Evolutionary conservation across 2,329 filamentous ascomycete species (phyloP), one percentile per base, ranked within the genome.

Genomic region (Grosmannia huntii): DNA sequence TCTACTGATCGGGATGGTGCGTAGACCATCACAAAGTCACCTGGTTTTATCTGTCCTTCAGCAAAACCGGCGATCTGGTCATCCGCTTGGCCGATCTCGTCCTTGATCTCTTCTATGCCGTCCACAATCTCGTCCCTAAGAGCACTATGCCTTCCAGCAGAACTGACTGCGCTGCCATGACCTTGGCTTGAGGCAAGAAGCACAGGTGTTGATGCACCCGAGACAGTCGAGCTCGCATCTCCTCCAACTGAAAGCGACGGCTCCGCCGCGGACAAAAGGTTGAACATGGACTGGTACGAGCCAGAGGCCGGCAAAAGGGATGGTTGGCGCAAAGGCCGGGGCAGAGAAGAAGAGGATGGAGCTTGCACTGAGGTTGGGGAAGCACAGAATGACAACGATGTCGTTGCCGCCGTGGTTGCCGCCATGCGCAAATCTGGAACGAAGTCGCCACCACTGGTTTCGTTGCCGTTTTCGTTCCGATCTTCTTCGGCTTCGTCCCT

Each of bases 81-180:
- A 68, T 96, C 94, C 9, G 90, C 90, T 68, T 92, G 87, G 63
- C 87, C 86, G 59, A 99, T 85, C 73, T 99, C 94, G 68, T 99
- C 94, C 70, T 95, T 88, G 60, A 99, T 90, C 70, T 99, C 94
- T 66, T 90, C 85, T 66, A 99, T 96, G 49, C 91, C 94, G 65
- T 94, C 89, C 63, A 96, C 85, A 28, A 97, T 87, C 71, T 97
- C 94, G 16, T 89, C 89, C 61, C 90, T 87, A 60, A 97, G 77
- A 62, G 95, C 87, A 60, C 87, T 80, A 57, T 75, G 70, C 61
- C 77, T 77, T 70, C 63, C 72, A 72, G 11, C 41, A 44, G 7
- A 44, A 44, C 19, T 44, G 19, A 44, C 41, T 6, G 41, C 41
- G 14, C 25, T 11, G 21, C 65, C 16, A 16, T 21, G 21, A 2